phyloP scores from a whole-genome alignment of 306 rosid species.

The Inga oerstediana region DNA sequence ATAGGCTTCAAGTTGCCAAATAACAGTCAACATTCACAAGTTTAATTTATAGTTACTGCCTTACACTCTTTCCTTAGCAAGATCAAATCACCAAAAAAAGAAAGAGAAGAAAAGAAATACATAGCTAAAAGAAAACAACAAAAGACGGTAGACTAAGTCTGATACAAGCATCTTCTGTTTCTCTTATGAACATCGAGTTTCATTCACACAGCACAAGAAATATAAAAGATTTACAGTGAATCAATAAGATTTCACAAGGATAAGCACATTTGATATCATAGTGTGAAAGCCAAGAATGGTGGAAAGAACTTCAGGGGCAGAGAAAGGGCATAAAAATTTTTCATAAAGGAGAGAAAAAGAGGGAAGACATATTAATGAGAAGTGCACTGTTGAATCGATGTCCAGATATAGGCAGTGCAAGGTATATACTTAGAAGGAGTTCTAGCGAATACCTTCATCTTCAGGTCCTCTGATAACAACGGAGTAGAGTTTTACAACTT shows the following conservation, averaged over 20 bases:
- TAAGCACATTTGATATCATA: background rate
- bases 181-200: background rate
- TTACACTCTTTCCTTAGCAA: background rate
- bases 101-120: background rate
- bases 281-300: background rate
- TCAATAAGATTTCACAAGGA: background rate
- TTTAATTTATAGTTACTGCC: background rate
- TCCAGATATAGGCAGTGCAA: background rate
- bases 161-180: background rate
- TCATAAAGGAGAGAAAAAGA: background rate
- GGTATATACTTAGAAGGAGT: background rate
- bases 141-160: background rate
- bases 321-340: background rate
- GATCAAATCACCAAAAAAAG: background rate
- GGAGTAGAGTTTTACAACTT: constrained; percentile 83
- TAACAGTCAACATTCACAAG: background rate
- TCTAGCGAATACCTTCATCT: constrained; percentile 70
- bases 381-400: background rate
- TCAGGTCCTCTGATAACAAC: constrained; percentile 78
- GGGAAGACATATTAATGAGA: background rate
- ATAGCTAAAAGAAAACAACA: background rate
- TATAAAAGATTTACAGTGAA: background rate
- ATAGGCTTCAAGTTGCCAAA: constrained; percentile 10
- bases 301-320: background rate
- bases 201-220: background rate